A percentile compares a stretch with the other conserved stretches of the same genome.
phyloP scores from a whole-genome alignment of 345 rosid species.

The Eucalyptus urophylla region DNA sequence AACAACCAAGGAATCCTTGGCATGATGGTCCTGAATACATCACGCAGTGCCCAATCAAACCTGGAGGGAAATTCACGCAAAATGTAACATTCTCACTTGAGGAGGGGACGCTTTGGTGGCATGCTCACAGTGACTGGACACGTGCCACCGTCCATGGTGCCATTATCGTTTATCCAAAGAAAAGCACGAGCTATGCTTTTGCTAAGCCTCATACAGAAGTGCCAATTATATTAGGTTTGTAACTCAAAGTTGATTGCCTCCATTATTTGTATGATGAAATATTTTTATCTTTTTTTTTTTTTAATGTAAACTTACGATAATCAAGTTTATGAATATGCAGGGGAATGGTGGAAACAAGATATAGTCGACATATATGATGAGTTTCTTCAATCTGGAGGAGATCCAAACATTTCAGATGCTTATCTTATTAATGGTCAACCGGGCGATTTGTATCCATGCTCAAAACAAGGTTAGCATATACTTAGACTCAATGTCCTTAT shows the following conservation, averaged over 20 bases:
- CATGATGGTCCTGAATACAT: slow-evolving; percentile 27
- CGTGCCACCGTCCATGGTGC: slow-evolving; percentile 20
- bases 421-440: slow-evolving; percentile 32
- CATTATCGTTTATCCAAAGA: slow-evolving; percentile 8
- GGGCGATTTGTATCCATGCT: slow-evolving; percentile 27
- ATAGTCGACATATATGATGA: not conserved
- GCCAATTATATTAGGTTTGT: slow-evolving; percentile 14
- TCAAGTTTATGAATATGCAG: not conserved
- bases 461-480: not conserved
- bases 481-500: not conserved
- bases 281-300: no score
- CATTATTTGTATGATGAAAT: not conserved
- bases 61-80: slow-evolving; percentile 2
- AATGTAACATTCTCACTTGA: slow-evolving; percentile 7
- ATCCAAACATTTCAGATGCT: slow-evolving; percentile 17
- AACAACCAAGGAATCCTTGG: slow-evolving; percentile 26
- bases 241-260: not conserved
- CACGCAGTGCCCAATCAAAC: slow-evolving; percentile 21
- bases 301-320: not conserved
- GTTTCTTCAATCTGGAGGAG: not conserved
- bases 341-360: slow-evolving; percentile 27
- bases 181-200: slow-evolving; percentile 9
- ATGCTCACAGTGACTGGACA: slow-evolving; percentile 14
- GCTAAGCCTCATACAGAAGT: slow-evolving; percentile 3
- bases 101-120: slow-evolving; percentile 19